phyloP scores from a whole-genome alignment of 2,329 filamentous ascomycete species.

The Aspergillus ochraceus region DNA sequence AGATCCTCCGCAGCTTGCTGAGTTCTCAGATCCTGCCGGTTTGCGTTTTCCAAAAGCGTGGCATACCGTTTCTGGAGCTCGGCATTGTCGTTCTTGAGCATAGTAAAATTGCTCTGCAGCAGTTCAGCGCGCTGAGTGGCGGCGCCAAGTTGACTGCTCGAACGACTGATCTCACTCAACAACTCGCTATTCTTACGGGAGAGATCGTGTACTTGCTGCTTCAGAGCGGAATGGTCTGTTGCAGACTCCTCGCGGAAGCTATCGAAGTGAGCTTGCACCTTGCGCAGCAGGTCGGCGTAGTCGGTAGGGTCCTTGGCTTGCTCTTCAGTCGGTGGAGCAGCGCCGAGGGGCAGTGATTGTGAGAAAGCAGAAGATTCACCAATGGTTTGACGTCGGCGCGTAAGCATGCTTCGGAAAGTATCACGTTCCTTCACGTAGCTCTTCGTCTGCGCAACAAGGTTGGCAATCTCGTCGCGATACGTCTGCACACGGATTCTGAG shows the following conservation, averaged over 20 bases:
- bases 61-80: constrained; percentile 84
- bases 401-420: constrained; percentile 93
- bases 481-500: constrained; percentile 72
- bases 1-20: constrained; percentile 93
- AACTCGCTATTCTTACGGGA: constrained; percentile 79
- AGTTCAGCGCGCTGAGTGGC: constrained; percentile 84
- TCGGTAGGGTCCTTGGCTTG: constrained; percentile 60
- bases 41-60: constrained; percentile 74
- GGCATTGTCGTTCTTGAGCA: constrained; percentile 79
- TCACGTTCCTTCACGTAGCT: constrained; percentile 95
- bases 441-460: constrained; percentile 79
- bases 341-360: constrained; percentile 63
- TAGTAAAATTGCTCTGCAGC: constrained; percentile 81
- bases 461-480: constrained; percentile 81
- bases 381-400: constrained; percentile 67
- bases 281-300: constrained; percentile 75
- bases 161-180: constrained; percentile 76
- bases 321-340: constrained; percentile 48
- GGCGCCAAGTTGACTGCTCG: constrained; percentile 77
- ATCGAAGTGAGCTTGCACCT: constrained; percentile 88
- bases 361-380: constrained; percentile 67
- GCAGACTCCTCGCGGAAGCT: constrained; percentile 82
- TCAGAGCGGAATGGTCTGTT: constrained; percentile 77
- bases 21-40: constrained; percentile 84
- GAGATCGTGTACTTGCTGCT: constrained; percentile 79